A percentile compares a stretch with the other conserved stretches of the same genome.
phyloP scores from a whole-genome alignment of 495 filamentous ascomycete species.

The Xylaria longipes region DNA sequence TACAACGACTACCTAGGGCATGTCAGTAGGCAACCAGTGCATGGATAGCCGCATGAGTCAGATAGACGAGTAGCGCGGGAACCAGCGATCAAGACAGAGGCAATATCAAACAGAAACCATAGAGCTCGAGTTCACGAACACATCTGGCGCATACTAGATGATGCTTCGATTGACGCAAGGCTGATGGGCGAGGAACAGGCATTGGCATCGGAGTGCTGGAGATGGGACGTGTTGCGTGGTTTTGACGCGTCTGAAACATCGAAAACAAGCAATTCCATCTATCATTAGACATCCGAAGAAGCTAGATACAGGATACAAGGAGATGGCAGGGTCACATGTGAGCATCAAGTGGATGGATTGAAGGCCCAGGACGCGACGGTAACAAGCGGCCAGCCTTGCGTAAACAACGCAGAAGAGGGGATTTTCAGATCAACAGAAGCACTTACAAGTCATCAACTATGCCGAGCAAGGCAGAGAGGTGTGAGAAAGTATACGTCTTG shows the following conservation, averaged over 20 bases:
- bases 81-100: slow-evolving; percentile 46
- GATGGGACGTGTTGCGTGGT: slow-evolving; percentile 29
- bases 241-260: slow-evolving; percentile 39
- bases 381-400: slow-evolving; percentile 37
- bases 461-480: slow-evolving; percentile 24
- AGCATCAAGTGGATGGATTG: slow-evolving; percentile 49
- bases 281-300: slow-evolving; percentile 36
- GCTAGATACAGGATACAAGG: slow-evolving; percentile 38
- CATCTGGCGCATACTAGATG: slow-evolving; percentile 53
- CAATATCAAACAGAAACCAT: slow-evolving; percentile 33
- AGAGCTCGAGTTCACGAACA: slow-evolving; percentile 42
- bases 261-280: slow-evolving; percentile 43
- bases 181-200: slow-evolving; percentile 47
- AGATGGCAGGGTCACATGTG: slow-evolving; percentile 48
- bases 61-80: slow-evolving; percentile 38
- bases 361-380: slow-evolving; percentile 44
- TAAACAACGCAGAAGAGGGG: slow-evolving; percentile 31
- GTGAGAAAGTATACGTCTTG: slow-evolving; percentile 29
- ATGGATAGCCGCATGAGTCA: slow-evolving; percentile 29
- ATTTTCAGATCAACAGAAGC: slow-evolving; percentile 30
- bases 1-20: slow-evolving; percentile 53
- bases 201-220: slow-evolving; percentile 45
- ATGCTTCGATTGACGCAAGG: slow-evolving; percentile 54
- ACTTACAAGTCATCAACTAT: slow-evolving; percentile 45
- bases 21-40: slow-evolving; percentile 47